These are phyloP conservation scores for Geoglossum cookeanum DNA, from an alignment of 2,329 filamentous ascomycete genomes.

Conservation along the genomic window DNA sequence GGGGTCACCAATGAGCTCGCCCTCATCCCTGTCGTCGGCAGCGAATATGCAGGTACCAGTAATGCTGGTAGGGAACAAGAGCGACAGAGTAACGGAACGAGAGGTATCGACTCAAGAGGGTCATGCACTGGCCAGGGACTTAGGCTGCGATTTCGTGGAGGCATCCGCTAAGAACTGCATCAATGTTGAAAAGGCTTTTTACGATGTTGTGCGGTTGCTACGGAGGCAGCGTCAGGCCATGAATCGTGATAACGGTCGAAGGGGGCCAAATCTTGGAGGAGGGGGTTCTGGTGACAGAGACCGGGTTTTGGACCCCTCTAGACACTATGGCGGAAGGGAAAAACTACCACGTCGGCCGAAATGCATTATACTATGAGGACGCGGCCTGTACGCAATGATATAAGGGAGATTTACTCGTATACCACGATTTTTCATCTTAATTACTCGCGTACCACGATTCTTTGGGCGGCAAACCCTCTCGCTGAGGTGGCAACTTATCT, in stretches of 20 bases:
- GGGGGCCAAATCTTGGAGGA: not conserved
- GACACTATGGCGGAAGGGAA: not conserved
- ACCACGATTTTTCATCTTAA: too few species aligned
- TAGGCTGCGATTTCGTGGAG: conserved; percentile 93
- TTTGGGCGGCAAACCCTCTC: too few species aligned
- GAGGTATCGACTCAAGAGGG: conserved; percentile 96
- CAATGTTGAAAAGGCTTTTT: conserved; percentile 96
- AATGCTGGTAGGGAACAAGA: conserved; percentile 98
- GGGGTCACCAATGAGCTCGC: conserved; percentile 20
- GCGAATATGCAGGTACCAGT: conserved; percentile 53
- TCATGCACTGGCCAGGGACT: conserved; percentile 70
- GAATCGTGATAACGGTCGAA: not conserved
- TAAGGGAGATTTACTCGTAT: not conserved
- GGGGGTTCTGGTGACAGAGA: not conserved
- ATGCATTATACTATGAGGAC: not conserved
- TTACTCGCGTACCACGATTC: too few species aligned
- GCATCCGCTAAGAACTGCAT: conserved; percentile 95
- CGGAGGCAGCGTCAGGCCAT: conserved; percentile 52
- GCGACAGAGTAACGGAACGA: conserved; percentile 84
- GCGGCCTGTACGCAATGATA: not conserved
- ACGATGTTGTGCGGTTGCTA: conserved; percentile 85
- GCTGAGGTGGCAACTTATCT: too few species aligned
- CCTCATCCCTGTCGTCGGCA: conserved; percentile 25
- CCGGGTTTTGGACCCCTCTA: not conserved
- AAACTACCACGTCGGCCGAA: not conserved